Conservation (phyloP, 371 early-diverging fungal species). For the Mucor saturninus region DNA sequence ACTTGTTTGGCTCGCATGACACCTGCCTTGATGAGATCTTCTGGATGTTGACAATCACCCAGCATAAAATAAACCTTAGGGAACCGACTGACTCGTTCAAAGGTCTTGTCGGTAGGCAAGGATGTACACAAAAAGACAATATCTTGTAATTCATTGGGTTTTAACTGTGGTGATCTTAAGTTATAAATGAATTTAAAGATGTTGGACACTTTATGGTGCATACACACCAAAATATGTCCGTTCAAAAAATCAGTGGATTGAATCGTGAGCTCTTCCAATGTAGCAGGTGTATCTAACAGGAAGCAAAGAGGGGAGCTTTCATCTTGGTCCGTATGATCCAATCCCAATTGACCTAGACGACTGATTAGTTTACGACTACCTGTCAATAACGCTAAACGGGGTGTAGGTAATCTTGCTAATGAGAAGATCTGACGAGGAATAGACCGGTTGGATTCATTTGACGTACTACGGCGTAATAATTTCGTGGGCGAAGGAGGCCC, state of each 20-base stretch:
- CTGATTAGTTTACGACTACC: conserved; percentile 30
- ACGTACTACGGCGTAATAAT: conserved; percentile 10
- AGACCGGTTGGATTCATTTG: conserved; percentile 22
- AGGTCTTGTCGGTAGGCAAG: conserved; percentile 44
- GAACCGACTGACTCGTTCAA: conserved; percentile 56
- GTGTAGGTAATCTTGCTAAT: conserved; percentile 23
- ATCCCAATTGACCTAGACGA: conserved; percentile 18
- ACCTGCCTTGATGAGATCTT: conserved; percentile 63
- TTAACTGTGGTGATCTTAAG: conserved; percentile 46
- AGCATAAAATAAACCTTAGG: conserved; percentile 60
- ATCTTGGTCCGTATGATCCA: conserved; percentile 31
- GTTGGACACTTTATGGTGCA: conserved; percentile 50
- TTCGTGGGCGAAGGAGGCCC: conserved; percentile 7
- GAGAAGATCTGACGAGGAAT: conserved; percentile 18
- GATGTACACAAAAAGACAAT: conserved; percentile 57
- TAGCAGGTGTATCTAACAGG: conserved; percentile 46
- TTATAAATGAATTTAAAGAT: conserved; percentile 55
- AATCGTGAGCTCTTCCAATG: conserved; percentile 31
- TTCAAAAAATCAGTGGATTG: conserved; percentile 39
- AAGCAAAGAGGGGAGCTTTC: conserved; percentile 50
- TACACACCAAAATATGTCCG: conserved; percentile 51
- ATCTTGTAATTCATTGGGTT: conserved; percentile 51
- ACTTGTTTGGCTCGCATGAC: conserved; percentile 61
- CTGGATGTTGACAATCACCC: conserved; percentile 63
- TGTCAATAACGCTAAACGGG: conserved; percentile 31